These are phyloP conservation scores for Diaporthe citriasiana DNA, from an alignment of 2,329 filamentous ascomycete species.

Conservation along the genomic window DNA sequence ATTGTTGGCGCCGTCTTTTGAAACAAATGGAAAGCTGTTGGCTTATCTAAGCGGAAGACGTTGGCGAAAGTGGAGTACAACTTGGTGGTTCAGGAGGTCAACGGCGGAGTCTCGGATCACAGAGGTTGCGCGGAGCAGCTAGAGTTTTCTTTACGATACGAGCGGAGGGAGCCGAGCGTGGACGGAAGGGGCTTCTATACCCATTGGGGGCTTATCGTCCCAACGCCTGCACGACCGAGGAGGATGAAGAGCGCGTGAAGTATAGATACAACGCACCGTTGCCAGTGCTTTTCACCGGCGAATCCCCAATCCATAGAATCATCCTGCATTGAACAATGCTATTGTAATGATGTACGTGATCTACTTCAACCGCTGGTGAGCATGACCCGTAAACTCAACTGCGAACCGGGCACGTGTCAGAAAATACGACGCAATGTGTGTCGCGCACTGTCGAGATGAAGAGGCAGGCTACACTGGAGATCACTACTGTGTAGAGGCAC, in stretches of 20 bases:
- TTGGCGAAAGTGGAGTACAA: constrained; percentile 1
- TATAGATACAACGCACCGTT: constrained; percentile 7
- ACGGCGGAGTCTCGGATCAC: not conserved
- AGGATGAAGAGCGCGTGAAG: not conserved
- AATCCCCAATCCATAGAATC: constrained; percentile 20
- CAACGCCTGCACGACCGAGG: not conserved
- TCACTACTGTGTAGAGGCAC: not conserved
- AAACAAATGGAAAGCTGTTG: not conserved
- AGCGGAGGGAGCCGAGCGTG: not conserved
- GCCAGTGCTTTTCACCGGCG: not conserved
- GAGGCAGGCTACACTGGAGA: not conserved
- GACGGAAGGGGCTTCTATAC: not conserved
- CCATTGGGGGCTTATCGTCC: not conserved
- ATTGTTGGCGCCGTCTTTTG: not conserved
- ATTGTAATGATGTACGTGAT: not conserved
- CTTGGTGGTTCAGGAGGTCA: not conserved
- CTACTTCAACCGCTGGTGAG: not conserved
- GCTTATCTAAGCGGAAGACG: not conserved
- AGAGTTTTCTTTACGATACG: not conserved
- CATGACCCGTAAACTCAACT: not conserved
- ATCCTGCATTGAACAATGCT: not conserved
- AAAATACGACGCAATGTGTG: not conserved
- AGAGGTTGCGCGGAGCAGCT: not conserved
- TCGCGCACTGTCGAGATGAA: not conserved
- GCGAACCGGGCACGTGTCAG: not conserved